Percentiles rank a stretch among this genome's conserved stretches.
phyloP scores from a whole-genome alignment of 2,329 filamentous ascomycete genomes.

The Aspergillus fischeri region DNA sequence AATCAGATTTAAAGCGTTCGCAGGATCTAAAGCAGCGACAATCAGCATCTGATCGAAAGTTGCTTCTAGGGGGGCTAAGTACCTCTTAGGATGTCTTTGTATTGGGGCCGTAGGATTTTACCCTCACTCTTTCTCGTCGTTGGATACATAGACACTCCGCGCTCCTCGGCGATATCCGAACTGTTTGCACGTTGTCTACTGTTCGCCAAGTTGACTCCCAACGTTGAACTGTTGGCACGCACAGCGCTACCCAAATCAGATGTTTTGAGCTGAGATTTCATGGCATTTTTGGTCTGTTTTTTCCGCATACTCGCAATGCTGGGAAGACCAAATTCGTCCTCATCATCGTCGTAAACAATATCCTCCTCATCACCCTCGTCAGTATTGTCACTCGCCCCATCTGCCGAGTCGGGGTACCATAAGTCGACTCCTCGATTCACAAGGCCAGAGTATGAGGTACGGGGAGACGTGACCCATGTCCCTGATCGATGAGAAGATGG shows the following conservation, averaged over 20 bases:
- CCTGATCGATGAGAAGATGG: constrained; percentile 45
- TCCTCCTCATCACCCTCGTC: constrained; percentile 65
- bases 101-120: constrained; percentile 94
- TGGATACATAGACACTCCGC: constrained; percentile 77
- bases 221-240: constrained; percentile 19
- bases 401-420: constrained; percentile 56
- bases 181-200: constrained; percentile 73
- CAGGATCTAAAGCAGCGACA: constrained; percentile 55
- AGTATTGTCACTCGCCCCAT: constrained; percentile 52
- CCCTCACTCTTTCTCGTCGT: constrained; percentile 85
- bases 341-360: constrained; percentile 77
- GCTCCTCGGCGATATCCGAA: constrained; percentile 89
- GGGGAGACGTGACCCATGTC: constrained; percentile 48
- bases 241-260: constrained; percentile 41
- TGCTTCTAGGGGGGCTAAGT: background rate
- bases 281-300: constrained; percentile 51
- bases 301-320: constrained; percentile 89
- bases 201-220: constrained; percentile 33
- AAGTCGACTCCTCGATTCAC: constrained; percentile 77
- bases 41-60: background rate
- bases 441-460: constrained; percentile 74
- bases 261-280: constrained; percentile 31
- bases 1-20: constrained; percentile 91
- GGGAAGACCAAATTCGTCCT: constrained; percentile 92
- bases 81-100: constrained; percentile 89